phyloP scores from a whole-genome alignment of 495 filamentous ascomycete species.

The Bacidia rubella region DNA sequence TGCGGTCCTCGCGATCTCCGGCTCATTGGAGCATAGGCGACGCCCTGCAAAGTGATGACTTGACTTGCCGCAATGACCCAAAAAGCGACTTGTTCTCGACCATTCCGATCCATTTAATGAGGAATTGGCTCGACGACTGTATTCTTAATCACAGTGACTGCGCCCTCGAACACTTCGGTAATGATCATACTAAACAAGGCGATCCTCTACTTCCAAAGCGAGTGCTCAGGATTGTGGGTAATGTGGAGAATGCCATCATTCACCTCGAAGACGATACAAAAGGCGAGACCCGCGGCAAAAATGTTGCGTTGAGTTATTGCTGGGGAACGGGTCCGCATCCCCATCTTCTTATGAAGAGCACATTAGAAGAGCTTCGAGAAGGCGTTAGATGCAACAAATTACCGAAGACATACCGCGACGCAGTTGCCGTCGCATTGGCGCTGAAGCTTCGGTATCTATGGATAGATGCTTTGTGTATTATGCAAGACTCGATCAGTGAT shows the following conservation, averaged over 20 bases:
- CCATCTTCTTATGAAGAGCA: slow-evolving; percentile 10
- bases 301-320: slow-evolving; percentile 1
- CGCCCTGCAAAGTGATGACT: no score
- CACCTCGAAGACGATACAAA: background rate
- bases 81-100: no score
- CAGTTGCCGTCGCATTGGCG: slow-evolving; percentile 7
- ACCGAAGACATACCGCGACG: slow-evolving; percentile 21
- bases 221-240: background rate
- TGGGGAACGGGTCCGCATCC: background rate
- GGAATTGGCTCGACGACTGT: no score
- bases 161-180: no score
- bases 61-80: no score
- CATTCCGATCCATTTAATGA: no score
- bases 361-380: background rate
- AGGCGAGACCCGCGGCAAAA: background rate
- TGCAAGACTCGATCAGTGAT: slow-evolving; percentile 14
- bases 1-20: no score
- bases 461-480: slow-evolving; percentile 25
- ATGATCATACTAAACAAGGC: no score
- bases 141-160: no score
- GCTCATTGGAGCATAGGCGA: no score
- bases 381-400: slow-evolving; percentile 11
- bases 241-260: background rate
- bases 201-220: background rate
- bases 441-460: slow-evolving; percentile 18